phyloP scores from a whole-genome alignment of 2,329 filamentous ascomycete genomes.

The Phaeoacremonium minimum region DNA sequence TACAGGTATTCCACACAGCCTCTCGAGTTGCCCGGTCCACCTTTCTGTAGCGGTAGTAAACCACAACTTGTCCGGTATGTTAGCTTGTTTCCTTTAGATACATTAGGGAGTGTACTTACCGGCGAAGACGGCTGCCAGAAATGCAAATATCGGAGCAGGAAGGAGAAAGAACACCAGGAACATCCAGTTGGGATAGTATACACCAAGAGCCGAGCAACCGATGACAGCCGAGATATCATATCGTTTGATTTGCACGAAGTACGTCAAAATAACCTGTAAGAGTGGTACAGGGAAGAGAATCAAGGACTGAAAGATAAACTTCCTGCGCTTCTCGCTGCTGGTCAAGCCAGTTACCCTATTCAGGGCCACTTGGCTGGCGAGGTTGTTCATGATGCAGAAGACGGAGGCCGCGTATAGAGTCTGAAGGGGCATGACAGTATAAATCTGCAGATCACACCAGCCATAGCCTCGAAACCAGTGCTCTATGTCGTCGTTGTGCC shows the following conservation, averaged over 20 bases:
- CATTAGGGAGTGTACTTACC: slow-evolving; percentile 32
- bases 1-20: slow-evolving; percentile 27
- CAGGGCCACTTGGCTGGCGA: slow-evolving; percentile 45
- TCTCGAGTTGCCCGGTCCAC: slow-evolving; percentile 35
- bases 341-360: slow-evolving; percentile 34
- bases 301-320: slow-evolving; percentile 41
- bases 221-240: slow-evolving; percentile 44
- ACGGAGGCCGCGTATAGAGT: slow-evolving; percentile 45
- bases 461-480: slow-evolving; percentile 48
- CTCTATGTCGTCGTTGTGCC: slow-evolving; percentile 45
- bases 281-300: slow-evolving; percentile 52
- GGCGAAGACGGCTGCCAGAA: slow-evolving; percentile 41
- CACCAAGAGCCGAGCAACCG: slow-evolving; percentile 45
- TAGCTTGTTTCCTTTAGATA: too few species aligned
- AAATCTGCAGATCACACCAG: slow-evolving; percentile 48
- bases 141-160: slow-evolving; percentile 36
- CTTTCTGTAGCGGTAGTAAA: slow-evolving; percentile 41
- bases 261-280: slow-evolving; percentile 42
- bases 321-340: slow-evolving; percentile 32
- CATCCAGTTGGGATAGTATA: slow-evolving; percentile 40
- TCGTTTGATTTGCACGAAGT: slow-evolving; percentile 40
- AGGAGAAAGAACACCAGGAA: slow-evolving; percentile 43
- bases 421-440: slow-evolving; percentile 26
- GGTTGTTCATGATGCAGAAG: slow-evolving; percentile 50
- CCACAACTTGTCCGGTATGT: slow-evolving; percentile 29